These are phyloP conservation scores for Magnaporthiopsis poae DNA, from an alignment of 2,329 filamentous ascomycete species.

Conservation along the genomic window DNA sequence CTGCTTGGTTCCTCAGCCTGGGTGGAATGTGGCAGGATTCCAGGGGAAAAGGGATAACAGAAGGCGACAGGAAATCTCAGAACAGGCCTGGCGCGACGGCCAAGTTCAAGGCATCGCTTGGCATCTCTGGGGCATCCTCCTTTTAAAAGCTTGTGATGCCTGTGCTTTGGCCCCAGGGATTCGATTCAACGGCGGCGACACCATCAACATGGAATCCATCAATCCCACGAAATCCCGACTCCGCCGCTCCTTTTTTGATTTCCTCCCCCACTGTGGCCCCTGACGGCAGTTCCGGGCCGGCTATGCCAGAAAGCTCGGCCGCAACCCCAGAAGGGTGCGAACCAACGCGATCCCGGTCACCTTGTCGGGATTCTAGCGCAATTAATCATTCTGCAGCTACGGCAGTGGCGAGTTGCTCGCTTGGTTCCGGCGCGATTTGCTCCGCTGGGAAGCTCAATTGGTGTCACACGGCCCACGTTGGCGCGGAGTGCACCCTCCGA, in stretches of 20 bases:
- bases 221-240: not conserved
- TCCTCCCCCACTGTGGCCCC: not conserved
- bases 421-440: not conserved
- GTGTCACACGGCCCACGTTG: not conserved
- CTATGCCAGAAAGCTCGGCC: not conserved
- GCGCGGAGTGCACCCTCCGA: conserved; percentile 1
- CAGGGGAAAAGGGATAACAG: not conserved
- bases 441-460: not conserved
- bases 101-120: not conserved
- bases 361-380: not conserved
- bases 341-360: not conserved
- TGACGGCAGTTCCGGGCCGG: not conserved
- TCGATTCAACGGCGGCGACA: not conserved
- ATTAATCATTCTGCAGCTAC: conserved; percentile 3
- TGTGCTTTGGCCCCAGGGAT: not conserved
- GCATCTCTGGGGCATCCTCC: not conserved
- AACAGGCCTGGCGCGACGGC: not conserved
- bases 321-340: not conserved
- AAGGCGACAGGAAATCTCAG: not conserved
- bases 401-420: not conserved
- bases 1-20: not conserved
- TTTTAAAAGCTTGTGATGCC: not conserved
- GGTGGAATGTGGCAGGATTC: not conserved
- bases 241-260: not conserved
- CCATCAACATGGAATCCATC: not conserved